Base-by-base conservation (phyloP, 2,329 filamentous ascomycete genomes). In the Clonostachys chloroleuca region DNA sequence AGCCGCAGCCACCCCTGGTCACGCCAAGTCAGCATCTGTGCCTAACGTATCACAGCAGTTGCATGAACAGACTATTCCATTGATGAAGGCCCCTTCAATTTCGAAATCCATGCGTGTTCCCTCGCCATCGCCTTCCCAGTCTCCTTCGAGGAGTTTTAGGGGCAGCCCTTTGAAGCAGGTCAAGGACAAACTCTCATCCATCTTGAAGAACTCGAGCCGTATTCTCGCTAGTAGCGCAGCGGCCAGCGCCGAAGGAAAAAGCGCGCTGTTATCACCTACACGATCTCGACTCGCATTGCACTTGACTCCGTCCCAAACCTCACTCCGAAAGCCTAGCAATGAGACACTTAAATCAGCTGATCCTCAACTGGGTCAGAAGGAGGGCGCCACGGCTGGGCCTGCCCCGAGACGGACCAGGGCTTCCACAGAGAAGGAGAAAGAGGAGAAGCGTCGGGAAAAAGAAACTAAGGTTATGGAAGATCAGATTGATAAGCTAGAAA, bases 181-280 rank as follows among this genome's bases (percentile, higher is more conserved):
- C 30, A 97, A 96, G 70, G 89, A 88, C 59, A 95, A 91, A 62
- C 75, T 97, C 43, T 95, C 92, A 42, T 95, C 92, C 10, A 91
- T 96, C 50, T 74, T 96, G 56, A 92, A 91, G 66, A 88, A 86
- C 47, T 94, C 92, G 5, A 92, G 88, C 64, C 89, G 86, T 13
- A 80, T 96, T 43, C 85, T 96, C 52, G 89, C 86, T 16, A 95
- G 87, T 55, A 92, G 81, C 55, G 81, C 81, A 4, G 80, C 76
- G 14, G 68, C 80, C 36, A 84, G 80, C 55, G 81, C 81, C 1
- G 81, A 85, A 54, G 78, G 78, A 8, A 85, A 84, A 54, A 72
- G 74, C 0, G 76, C 74, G 5, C 59, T 83, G 7, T 59, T 82
- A 17, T 83, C 81, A 5, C 76, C 82, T 4, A 76, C 79, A 4